phyloP scores from a whole-genome alignment of 495 filamentous ascomycete genomes.

The Penicillium daleae region DNA sequence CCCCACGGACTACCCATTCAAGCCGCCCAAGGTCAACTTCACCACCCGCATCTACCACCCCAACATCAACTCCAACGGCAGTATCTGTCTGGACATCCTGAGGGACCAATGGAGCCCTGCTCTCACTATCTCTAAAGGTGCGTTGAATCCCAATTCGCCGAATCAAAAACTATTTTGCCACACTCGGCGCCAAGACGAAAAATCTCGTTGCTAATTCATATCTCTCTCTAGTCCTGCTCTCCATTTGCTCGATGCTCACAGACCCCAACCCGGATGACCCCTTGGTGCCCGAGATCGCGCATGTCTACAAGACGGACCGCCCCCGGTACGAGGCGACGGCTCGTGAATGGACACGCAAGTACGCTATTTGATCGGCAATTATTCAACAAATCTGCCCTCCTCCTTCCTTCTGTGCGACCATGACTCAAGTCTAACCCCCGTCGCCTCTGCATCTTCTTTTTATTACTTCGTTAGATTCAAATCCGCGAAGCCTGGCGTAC shows the following conservation, averaged over 20 bases:
- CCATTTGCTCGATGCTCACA: slow-evolving; percentile 99
- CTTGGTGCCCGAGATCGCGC: slow-evolving; percentile 96
- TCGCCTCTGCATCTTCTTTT: slow-evolving; percentile 40
- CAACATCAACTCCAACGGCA: slow-evolving; percentile 99
- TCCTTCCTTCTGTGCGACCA: background rate
- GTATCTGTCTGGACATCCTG: slow-evolving; percentile 97
- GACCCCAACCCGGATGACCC: slow-evolving; percentile 99
- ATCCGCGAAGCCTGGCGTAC: slow-evolving; percentile 51
- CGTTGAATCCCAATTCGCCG: slow-evolving; percentile 15
- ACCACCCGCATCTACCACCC: slow-evolving; percentile 99
- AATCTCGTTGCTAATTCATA: slow-evolving; percentile 23
- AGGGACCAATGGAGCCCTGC: slow-evolving; percentile 99
- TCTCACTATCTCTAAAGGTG: slow-evolving; percentile 98
- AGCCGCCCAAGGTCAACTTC: slow-evolving; percentile 99
- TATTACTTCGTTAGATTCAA: slow-evolving; percentile 43
- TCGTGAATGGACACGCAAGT: slow-evolving; percentile 98
- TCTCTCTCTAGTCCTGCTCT: slow-evolving; percentile 74
- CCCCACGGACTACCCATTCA: slow-evolving; percentile 99
- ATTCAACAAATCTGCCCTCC: slow-evolving; percentile 28
- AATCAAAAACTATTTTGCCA: too few species aligned
- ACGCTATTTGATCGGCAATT: slow-evolving; percentile 69
- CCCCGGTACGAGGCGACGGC: slow-evolving; percentile 94
- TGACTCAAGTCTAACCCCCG: slow-evolving; percentile 28
- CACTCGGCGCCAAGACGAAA: too few species aligned
- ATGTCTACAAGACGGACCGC: slow-evolving; percentile 99